These are phyloP conservation scores for Lathyrus aphaca DNA, from an alignment of 306 rosid species.

Conservation along the genomic window DNA sequence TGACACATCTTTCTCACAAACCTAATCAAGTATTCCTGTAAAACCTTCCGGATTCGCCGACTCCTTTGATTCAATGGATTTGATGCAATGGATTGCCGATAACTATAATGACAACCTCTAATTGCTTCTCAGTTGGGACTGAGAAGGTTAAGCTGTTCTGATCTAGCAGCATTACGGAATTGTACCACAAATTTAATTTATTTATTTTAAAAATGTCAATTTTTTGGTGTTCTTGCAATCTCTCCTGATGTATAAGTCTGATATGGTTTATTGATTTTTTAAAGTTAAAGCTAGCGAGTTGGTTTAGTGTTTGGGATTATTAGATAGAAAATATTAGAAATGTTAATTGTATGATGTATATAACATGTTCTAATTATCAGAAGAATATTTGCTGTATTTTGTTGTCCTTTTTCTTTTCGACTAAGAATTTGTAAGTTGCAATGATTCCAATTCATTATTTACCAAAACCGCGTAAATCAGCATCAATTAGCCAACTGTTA, in stretches of 20 bases:
- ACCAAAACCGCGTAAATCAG: conserved; percentile 35
- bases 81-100: conserved; percentile 94
- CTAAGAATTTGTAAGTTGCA: not conserved
- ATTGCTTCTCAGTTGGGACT: conserved; percentile 17
- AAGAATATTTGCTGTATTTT: conserved; percentile 36
- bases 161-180: conserved; percentile 37
- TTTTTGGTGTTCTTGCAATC: conserved; percentile 41
- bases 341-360: conserved; percentile 55
- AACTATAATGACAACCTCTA: conserved; percentile 22
- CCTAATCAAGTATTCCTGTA: conserved; percentile 86
- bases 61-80: conserved; percentile 71
- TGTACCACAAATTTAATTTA: conserved; percentile 36
- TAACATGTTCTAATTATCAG: conserved; percentile 16
- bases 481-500: conserved; percentile 2
- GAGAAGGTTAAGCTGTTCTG: conserved; percentile 40
- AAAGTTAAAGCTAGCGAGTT: conserved; percentile 40
- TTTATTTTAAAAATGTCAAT: conserved; percentile 33
- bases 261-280: conserved; percentile 36
- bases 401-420: conserved; percentile 20
- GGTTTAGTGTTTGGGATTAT: conserved; percentile 36
- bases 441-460: not conserved
- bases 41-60: conserved; percentile 87
- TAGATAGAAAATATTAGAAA: conserved; percentile 40
- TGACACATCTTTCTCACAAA: conserved; percentile 67
- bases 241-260: conserved; percentile 45